Conservation (phyloP, 164 flowering plant species). For the Brasenia schreberi region DNA sequence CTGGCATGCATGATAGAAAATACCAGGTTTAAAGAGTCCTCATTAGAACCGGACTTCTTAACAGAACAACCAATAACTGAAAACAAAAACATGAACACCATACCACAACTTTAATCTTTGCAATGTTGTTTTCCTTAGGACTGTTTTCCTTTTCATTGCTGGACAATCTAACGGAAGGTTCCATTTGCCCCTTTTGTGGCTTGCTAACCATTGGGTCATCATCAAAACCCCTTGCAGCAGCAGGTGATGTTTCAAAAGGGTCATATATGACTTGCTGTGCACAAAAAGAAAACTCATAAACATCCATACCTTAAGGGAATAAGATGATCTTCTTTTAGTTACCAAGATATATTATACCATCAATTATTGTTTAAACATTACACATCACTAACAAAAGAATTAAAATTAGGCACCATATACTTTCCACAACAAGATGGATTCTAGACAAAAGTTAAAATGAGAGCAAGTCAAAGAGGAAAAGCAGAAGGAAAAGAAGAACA, state of each 20-base stretch:
- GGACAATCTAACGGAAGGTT: conserved; percentile 26
- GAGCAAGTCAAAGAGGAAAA: no score
- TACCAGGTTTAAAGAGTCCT: background rate
- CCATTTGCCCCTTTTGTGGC: conserved; percentile 43
- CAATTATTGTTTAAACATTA: no score
- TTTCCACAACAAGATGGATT: no score
- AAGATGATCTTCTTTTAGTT: background rate
- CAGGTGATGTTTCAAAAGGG: conserved; percentile 89
- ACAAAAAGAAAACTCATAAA: conserved; percentile 6
- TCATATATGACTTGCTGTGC: conserved; percentile 81
- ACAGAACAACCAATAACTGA: background rate
- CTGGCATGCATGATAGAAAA: conserved; percentile 17
- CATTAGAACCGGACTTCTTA: background rate
- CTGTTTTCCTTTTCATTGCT: conserved; percentile 43
- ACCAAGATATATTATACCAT: no score
- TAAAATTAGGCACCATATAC: no score
- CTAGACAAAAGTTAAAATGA: no score
- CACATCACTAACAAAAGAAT: no score
- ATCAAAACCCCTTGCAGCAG: conserved; percentile 38
- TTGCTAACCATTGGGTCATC: conserved; percentile 26
- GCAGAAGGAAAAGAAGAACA: no score
- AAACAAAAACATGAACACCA: conserved; percentile 9
- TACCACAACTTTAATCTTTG: conserved; percentile 97
- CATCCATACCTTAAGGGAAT: background rate
- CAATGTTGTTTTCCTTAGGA: conserved; percentile 66